phyloP scores from a whole-genome alignment of 1,284 basidiomycete genomes.

The Ceratobasidium sp. region DNA sequence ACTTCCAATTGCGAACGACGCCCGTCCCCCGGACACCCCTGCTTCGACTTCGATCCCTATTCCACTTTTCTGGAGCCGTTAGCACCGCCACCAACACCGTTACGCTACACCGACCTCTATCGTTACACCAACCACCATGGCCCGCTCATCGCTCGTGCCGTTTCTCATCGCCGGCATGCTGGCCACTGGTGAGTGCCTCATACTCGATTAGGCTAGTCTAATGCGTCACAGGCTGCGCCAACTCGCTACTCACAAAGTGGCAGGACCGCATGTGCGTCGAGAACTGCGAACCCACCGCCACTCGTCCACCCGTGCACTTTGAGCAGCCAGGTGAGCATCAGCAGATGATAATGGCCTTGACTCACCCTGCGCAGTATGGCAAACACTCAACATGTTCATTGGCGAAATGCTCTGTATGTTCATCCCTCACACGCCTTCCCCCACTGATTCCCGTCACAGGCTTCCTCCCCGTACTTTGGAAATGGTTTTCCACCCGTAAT shows the following conservation, averaged over 20 bases:
- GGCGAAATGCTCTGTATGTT: slow-evolving; percentile 90
- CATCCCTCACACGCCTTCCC: slow-evolving; percentile 33
- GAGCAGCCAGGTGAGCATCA: slow-evolving; percentile 67
- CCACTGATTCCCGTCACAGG: slow-evolving; percentile 54
- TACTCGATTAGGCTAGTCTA: not conserved
- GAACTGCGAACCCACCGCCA: slow-evolving; percentile 64
- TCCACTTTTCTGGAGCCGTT: not conserved
- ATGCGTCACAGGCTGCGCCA: slow-evolving; percentile 47
- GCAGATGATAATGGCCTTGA: slow-evolving; percentile 8
- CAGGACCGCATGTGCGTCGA: slow-evolving; percentile 96
- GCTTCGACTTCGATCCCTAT: slow-evolving; percentile 26
- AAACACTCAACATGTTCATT: slow-evolving; percentile 92
- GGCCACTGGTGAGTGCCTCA: slow-evolving; percentile 57
- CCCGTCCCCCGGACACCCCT: slow-evolving; percentile 1
- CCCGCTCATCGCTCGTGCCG: slow-evolving; percentile 48
- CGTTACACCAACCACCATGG: slow-evolving; percentile 28
- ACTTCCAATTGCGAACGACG: slow-evolving; percentile 5
- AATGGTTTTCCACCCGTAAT: slow-evolving; percentile 50
- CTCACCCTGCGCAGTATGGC: slow-evolving; percentile 66
- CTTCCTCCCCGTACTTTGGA: slow-evolving; percentile 81
- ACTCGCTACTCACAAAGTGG: slow-evolving; percentile 75
- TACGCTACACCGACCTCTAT: slow-evolving; percentile 49
- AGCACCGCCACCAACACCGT: slow-evolving; percentile 51
- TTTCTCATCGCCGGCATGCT: slow-evolving; percentile 78
- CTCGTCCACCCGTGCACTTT: slow-evolving; percentile 69